phyloP scores from a whole-genome alignment of 768 basidiomycete genomes.

The Suillus discolor region DNA sequence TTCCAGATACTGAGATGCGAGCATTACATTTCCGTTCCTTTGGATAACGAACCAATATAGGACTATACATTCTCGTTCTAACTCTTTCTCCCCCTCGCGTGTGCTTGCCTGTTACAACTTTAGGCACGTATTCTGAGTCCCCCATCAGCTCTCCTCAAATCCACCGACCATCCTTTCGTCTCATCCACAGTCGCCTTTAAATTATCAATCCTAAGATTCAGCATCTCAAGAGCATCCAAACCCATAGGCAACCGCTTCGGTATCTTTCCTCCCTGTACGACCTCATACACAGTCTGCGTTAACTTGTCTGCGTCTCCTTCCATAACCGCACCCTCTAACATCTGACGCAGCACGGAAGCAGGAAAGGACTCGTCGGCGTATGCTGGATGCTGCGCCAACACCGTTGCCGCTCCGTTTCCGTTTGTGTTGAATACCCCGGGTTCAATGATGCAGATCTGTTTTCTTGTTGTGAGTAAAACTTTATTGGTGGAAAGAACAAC shows the following conservation, averaged over 20 bases:
- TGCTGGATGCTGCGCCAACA: background rate
- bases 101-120: too few relatives aligned
- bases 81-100: too few relatives aligned
- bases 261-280: background rate
- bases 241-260: background rate
- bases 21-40: too few relatives aligned
- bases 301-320: background rate
- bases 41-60: too few relatives aligned
- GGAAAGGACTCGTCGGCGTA: background rate
- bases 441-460: background rate
- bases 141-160: background rate
- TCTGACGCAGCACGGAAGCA: background rate
- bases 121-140: background rate
- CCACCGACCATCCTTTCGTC: background rate
- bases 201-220: background rate
- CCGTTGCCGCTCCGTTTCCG: background rate
- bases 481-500: background rate
- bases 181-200: background rate
- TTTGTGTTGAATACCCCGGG: background rate
- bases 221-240: background rate
- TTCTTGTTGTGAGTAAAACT: background rate
- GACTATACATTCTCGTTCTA: too few relatives aligned
- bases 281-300: background rate
- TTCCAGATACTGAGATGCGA: too few relatives aligned
- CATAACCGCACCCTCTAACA: rapidly evolving